Percentiles rank a stretch among this genome's conserved stretches.
These are phyloP conservation scores for Byssoonygena ceratinophila DNA, from an alignment of 2,329 filamentous ascomycete species.

Conservation along the genomic window DNA sequence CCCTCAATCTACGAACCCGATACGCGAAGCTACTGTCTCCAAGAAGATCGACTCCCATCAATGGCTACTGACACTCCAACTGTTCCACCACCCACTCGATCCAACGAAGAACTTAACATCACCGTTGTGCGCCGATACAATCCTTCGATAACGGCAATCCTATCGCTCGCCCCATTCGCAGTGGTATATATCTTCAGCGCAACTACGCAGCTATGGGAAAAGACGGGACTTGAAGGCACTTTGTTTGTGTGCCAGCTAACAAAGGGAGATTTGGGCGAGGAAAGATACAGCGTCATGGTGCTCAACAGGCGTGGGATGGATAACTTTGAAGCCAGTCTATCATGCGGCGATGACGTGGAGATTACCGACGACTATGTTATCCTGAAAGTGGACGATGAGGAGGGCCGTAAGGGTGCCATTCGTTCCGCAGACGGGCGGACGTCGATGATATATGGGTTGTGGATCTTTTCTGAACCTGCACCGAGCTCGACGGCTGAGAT, in stretches of 20 bases:
- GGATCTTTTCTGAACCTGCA: conserved; percentile 53
- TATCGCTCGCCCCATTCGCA: conserved; percentile 72
- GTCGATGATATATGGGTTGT: conserved; percentile 46
- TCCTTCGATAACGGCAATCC: conserved; percentile 60
- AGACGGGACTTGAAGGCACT: conserved; percentile 72
- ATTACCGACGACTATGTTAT: conserved; percentile 53
- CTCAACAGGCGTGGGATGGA: conserved; percentile 61
- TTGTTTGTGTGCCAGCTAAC: conserved; percentile 69
- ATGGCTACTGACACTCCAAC: conserved; percentile 21
- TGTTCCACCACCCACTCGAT: conserved; percentile 43
- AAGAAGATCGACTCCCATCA: background rate
- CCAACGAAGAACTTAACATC: conserved; percentile 79
- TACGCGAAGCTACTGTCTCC: conserved; percentile 33
- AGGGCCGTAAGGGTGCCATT: conserved; percentile 19
- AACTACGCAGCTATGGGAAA: conserved; percentile 63
- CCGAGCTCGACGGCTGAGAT: conserved; percentile 45
- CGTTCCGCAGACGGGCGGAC: conserved; percentile 4
- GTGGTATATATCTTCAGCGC: conserved; percentile 73
- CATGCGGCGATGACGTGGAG: conserved; percentile 50
- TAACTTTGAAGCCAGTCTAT: conserved; percentile 59
- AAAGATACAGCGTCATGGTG: conserved; percentile 52
- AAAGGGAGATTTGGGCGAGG: conserved; percentile 37
- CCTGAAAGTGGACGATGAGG: conserved; percentile 38
- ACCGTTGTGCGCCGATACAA: conserved; percentile 72
- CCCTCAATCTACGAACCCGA: conserved; percentile 56